These are phyloP conservation scores for Fusarium euwallaceae DNA, from an alignment of 2,329 filamentous ascomycete genomes.

Conservation along the genomic window DNA sequence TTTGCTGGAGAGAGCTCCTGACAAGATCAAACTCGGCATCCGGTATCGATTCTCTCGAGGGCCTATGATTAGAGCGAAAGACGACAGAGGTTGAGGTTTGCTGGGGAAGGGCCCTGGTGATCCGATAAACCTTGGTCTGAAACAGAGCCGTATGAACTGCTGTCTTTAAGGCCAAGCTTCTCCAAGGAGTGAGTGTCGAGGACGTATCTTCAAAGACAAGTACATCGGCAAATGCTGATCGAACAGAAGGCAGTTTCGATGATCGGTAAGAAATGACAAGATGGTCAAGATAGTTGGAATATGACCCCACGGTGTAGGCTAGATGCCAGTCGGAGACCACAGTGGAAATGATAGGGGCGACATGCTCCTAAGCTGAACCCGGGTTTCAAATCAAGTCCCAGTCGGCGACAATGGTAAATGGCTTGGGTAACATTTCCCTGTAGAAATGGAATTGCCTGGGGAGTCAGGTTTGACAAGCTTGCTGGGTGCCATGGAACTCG, in stretches of 20 bases:
- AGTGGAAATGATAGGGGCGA: no score
- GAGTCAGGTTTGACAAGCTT: not conserved
- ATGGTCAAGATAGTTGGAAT: not conserved
- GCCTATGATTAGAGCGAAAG: no score
- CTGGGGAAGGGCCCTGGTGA: not conserved
- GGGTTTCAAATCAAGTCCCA: not conserved
- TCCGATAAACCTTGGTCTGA: not conserved
- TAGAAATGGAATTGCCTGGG: not conserved
- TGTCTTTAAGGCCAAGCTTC: not conserved
- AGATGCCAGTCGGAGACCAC: no score
- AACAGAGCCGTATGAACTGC: not conserved
- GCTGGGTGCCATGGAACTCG: not conserved
- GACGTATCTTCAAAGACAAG: not conserved
- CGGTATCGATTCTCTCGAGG: no score
- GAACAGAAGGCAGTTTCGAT: not conserved
- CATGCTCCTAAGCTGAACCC: no score
- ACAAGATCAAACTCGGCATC: no score
- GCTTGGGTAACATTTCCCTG: not conserved
- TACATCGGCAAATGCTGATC: not conserved
- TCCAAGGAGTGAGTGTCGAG: not conserved
- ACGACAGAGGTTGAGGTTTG: no score
- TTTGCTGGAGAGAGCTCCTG: no score
- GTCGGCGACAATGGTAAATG: not conserved
- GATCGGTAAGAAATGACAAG: not conserved
- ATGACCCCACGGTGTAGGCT: no score